Conservation (phyloP, 768 basidiomycete species). For the Kwoniella shandongensis region DNA sequence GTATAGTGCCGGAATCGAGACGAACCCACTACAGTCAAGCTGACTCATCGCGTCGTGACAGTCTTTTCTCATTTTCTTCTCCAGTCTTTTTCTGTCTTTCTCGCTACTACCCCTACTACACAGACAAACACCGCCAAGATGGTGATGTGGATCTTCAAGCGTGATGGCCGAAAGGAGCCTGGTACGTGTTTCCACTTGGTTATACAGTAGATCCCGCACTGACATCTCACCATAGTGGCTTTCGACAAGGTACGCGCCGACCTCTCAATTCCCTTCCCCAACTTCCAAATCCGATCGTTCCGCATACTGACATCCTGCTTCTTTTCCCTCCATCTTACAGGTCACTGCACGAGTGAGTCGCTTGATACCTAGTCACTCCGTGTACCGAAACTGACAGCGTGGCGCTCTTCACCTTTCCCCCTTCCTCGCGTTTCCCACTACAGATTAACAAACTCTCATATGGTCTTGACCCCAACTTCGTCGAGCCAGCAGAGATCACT, state of each 20-base stretch:
- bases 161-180: constrained; percentile 51
- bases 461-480: constrained; percentile 85
- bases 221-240: constrained; percentile 14
- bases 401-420: neutral
- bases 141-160: constrained; percentile 52
- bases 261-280: no score
- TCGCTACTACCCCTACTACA: no score
- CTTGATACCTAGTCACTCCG: no score
- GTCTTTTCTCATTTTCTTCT: no score
- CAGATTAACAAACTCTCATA: constrained; percentile 70
- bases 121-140: constrained; percentile 23
- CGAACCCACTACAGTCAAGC: no score
- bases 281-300: neutral
- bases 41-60: no score
- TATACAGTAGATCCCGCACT: neutral
- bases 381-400: neutral
- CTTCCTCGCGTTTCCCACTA: constrained; percentile 5
- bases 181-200: constrained; percentile 23
- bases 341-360: constrained; percentile 31
- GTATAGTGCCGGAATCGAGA: no score
- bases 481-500: constrained; percentile 81
- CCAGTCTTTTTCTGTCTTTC: no score
- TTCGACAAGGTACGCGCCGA: constrained; percentile 54
- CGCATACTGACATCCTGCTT: constrained; percentile 6
- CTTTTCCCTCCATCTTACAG: constrained; percentile 1